These are phyloP conservation scores for Kodamaea arcana DNA, from an alignment of 1,139 yeast genomes.

Conservation along the genomic window DNA sequence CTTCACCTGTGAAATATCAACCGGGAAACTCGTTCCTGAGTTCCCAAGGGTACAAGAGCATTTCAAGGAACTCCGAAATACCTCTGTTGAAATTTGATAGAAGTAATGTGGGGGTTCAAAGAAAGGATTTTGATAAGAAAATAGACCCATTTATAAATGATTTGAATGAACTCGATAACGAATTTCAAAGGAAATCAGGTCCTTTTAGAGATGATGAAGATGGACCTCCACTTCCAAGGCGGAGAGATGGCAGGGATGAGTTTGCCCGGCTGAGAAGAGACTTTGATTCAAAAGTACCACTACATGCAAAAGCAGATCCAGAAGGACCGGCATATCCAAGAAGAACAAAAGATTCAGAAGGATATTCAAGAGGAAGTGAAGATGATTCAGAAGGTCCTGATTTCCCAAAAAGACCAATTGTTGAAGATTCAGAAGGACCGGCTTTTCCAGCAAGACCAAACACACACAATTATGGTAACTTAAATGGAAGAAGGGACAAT, in stretches of 20 bases:
- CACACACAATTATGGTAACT: no score
- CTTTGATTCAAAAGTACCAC: no score
- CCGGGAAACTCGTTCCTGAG: background rate
- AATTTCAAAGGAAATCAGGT: constrained; percentile 9
- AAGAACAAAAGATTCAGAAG: constrained; percentile 7
- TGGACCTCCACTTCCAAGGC: constrained; percentile 4
- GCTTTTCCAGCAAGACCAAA: background rate
- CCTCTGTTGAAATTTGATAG: background rate
- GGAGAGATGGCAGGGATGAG: constrained; percentile 4
- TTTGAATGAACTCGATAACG: constrained; percentile 8
- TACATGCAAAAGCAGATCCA: no score
- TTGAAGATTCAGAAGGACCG: background rate
- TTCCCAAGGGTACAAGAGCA: background rate
- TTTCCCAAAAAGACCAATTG: constrained; percentile 14
- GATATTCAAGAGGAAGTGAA: no score
- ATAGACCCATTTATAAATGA: constrained; percentile 5
- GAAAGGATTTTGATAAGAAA: constrained; percentile 6
- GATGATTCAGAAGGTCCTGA: constrained; percentile 5
- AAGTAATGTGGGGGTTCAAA: background rate
- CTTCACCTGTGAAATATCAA: constrained; percentile 18
- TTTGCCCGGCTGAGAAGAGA: no score
- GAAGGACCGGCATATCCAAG: constrained; percentile 7
- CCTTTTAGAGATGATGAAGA: constrained; percentile 9
- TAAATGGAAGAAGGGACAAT: no score
- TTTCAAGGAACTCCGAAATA: no score